phyloP scores from a whole-genome alignment of 2,329 filamentous ascomycete species.

The Cytospora paraplurivora region DNA sequence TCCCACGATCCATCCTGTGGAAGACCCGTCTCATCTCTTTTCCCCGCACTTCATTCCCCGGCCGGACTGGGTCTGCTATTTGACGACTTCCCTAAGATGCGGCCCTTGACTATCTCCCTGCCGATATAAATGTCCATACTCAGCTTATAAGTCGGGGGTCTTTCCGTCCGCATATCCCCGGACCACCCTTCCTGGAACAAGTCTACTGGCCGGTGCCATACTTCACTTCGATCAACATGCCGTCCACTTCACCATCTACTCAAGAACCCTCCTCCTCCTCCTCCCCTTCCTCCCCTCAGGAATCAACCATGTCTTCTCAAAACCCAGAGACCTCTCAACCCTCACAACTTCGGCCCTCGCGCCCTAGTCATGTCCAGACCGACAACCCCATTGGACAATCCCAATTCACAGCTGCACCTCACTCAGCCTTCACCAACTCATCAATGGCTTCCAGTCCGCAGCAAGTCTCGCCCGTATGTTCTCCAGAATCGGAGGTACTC shows the following conservation, averaged over 20 bases:
- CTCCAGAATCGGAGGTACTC: slow-evolving; percentile 53
- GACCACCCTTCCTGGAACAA: slow-evolving; percentile 28
- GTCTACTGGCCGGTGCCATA: slow-evolving; percentile 25
- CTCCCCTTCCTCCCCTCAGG: slow-evolving; percentile 37
- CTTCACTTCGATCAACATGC: slow-evolving; percentile 36
- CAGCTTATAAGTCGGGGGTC: slow-evolving; percentile 27
- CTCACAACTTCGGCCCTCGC: slow-evolving; percentile 44
- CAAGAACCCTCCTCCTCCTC: slow-evolving; percentile 37
- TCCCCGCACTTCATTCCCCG: slow-evolving; percentile 33
- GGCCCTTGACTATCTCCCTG: slow-evolving; percentile 32
- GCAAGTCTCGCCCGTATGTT: slow-evolving; percentile 60
- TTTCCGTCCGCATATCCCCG: slow-evolving; percentile 28
- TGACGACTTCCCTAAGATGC: slow-evolving; percentile 35
- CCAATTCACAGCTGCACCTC: slow-evolving; percentile 45
- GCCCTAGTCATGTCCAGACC: slow-evolving; percentile 53
- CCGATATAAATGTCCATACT: slow-evolving; percentile 27
- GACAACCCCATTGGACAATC: slow-evolving; percentile 42
- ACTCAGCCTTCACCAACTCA: slow-evolving; percentile 58
- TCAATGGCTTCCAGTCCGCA: slow-evolving; percentile 58
- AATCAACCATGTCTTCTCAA: slow-evolving; percentile 47
- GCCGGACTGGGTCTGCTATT: slow-evolving; percentile 24
- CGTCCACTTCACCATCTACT: slow-evolving; percentile 33
- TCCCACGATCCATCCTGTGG: slow-evolving; percentile 29
- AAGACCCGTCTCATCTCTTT: slow-evolving; percentile 30
- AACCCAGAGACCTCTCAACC: slow-evolving; percentile 43